A percentile compares a stretch with the other conserved stretches of the same genome.
phyloP scores from a whole-genome alignment of 495 filamentous ascomycete species.

The Monascus purpureus region DNA sequence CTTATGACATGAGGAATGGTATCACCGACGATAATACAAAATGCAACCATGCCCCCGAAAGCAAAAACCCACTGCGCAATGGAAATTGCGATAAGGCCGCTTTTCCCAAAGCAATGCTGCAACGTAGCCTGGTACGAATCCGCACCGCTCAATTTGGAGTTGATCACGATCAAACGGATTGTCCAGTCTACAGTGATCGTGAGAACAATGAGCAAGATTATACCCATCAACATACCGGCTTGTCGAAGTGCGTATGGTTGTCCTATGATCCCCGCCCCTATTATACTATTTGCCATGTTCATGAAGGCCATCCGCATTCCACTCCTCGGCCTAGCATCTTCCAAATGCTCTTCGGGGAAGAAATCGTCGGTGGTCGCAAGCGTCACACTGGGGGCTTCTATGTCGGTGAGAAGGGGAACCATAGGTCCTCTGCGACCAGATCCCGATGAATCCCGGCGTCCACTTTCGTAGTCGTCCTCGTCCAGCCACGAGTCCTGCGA shows the following conservation, averaged over 20 bases:
- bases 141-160: conserved; percentile 84
- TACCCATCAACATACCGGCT: conserved; percentile 69
- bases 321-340: conserved; percentile 48
- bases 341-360: conserved; percentile 44
- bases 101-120: conserved; percentile 80
- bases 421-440: conserved; percentile 28
- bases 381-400: conserved; percentile 79
- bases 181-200: conserved; percentile 91
- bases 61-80: conserved; percentile 94
- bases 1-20: conserved; percentile 80
- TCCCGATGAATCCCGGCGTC: conserved; percentile 10
- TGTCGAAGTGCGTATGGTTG: conserved; percentile 92
- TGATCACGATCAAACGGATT: conserved; percentile 88
- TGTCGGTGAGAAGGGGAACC: conserved; percentile 66
- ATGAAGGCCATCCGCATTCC: conserved; percentile 67
- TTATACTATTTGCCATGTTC: conserved; percentile 99
- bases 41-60: conserved; percentile 96
- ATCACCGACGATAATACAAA: conserved; percentile 93
- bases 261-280: conserved; percentile 93
- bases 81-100: conserved; percentile 78
- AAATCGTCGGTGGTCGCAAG: conserved; percentile 51
- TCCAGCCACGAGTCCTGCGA: conserved; percentile 38
- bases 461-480: conserved; percentile 41
- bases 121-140: conserved; percentile 91
- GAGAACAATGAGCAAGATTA: conserved; percentile 60